phyloP scores from a whole-genome alignment of 2,329 filamentous ascomycete species.

The Penicillium rolfsii region DNA sequence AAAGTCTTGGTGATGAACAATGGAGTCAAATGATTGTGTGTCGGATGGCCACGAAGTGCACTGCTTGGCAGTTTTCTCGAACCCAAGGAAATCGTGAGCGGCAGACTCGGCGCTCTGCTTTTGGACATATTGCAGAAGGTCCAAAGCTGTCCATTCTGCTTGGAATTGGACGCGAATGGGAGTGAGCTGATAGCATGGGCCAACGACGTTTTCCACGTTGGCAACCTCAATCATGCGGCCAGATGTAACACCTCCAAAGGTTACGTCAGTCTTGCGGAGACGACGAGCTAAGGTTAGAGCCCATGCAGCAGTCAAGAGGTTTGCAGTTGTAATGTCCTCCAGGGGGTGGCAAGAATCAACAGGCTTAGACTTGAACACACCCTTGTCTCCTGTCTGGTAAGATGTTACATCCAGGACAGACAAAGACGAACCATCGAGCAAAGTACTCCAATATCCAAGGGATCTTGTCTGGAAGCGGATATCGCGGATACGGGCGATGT shows the following conservation, averaged over 20 bases:
- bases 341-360: conserved; percentile 49
- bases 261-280: conserved; percentile 55
- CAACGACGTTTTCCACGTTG: conserved; percentile 58
- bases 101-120: conserved; percentile 57
- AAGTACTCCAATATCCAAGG: conserved; percentile 53
- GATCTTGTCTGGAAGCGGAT: conserved; percentile 50
- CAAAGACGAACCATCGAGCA: conserved; percentile 58
- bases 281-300: conserved; percentile 61
- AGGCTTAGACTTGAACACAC: conserved; percentile 29
- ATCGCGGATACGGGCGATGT: conserved; percentile 40
- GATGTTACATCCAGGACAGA: conserved; percentile 31
- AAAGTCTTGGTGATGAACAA: conserved; percentile 62
- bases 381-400: conserved; percentile 27
- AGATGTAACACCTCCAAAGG: conserved; percentile 66
- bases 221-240: conserved; percentile 62
- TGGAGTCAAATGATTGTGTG: conserved; percentile 56
- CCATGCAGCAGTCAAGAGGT: conserved; percentile 66
- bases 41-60: conserved; percentile 52
- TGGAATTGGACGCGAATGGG: conserved; percentile 62
- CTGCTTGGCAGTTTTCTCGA: conserved; percentile 52
- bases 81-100: conserved; percentile 57
- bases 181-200: conserved; percentile 60
- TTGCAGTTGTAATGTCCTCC: conserved; percentile 61
- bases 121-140: conserved; percentile 56
- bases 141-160: conserved; percentile 50